Percentiles rank a stretch among this genome's conserved stretches.
Evolutionary conservation across 495 filamentous ascomycete species (phyloP).

Genomic region (Zalerion maritima): DNA sequence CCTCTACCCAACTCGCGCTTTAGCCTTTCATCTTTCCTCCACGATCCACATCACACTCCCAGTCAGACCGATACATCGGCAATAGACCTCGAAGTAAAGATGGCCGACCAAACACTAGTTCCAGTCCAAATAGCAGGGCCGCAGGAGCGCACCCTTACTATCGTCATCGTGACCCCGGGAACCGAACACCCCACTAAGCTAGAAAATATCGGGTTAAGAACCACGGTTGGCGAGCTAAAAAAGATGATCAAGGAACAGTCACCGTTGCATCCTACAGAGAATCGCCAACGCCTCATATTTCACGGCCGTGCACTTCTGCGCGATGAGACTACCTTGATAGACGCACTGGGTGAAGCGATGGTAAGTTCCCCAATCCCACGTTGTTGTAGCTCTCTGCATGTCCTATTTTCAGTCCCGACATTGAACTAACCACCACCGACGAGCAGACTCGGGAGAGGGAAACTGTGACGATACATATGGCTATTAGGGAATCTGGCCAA

Average conservation of each 20-base stretch:
- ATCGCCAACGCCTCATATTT: constrained; percentile 50
- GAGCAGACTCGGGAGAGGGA: constrained; percentile 32
- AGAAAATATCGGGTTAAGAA: no score
- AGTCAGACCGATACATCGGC: no score
- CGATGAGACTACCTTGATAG: constrained; percentile 38
- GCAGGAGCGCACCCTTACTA: no score
- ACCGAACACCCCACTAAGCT: no score
- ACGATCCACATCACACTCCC: no score
- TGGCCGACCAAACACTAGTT: no score
- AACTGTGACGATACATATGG: no score
- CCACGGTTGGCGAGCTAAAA: constrained; percentile 47
- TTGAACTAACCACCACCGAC: constrained; percentile 30
- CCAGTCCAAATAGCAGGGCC: no score
- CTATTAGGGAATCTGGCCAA: constrained; percentile 30
- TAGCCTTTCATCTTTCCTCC: no score
- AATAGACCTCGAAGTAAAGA: no score
- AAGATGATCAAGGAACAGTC: constrained; percentile 40
- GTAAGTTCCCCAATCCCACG: constrained; percentile 28
- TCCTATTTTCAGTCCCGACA: constrained; percentile 6
- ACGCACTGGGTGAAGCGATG: constrained; percentile 39
- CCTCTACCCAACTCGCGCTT: no score
- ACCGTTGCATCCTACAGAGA: constrained; percentile 36
- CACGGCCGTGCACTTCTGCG: constrained; percentile 42
- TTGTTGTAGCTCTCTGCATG: background rate
- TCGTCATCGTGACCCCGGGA: no score